These are phyloP conservation scores for Vigna reflexopilosa DNA, from an alignment of 306 rosid genomes.

Conservation along the genomic window DNA sequence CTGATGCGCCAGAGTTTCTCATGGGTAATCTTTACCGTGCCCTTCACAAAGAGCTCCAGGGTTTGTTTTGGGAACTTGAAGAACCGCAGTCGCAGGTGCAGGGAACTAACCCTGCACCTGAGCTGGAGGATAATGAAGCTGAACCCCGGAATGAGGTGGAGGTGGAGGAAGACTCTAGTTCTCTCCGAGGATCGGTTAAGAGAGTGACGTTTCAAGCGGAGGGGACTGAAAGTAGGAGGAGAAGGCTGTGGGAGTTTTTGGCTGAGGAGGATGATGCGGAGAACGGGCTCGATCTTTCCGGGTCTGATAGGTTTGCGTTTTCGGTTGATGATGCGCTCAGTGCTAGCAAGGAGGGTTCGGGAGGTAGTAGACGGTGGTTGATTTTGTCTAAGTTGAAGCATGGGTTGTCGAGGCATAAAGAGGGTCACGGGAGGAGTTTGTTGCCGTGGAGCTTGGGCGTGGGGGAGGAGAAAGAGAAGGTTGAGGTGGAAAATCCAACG, in stretches of 20 bases:
- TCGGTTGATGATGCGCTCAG: constrained; percentile 86
- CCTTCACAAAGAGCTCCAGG: constrained; percentile 76
- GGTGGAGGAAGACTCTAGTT: constrained; percentile 33
- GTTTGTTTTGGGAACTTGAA: constrained; percentile 83
- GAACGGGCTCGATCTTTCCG: constrained; percentile 86
- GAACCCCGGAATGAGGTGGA: background rate
- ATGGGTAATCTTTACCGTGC: constrained; percentile 92
- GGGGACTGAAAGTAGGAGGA: constrained; percentile 63
- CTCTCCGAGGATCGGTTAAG: constrained; percentile 51
- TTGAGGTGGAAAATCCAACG: constrained; percentile 58
- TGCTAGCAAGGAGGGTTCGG: constrained; percentile 73
- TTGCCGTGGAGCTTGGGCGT: constrained; percentile 70
- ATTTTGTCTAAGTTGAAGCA: constrained; percentile 75
- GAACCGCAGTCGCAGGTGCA: constrained; percentile 37
- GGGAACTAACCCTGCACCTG: constrained; percentile 42
- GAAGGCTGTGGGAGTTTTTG: constrained; percentile 74
- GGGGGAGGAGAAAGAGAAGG: constrained; percentile 64
- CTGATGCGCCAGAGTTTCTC: constrained; percentile 88
- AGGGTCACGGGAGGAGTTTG: constrained; percentile 61
- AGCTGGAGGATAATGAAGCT: background rate
- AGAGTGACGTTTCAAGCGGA: constrained; percentile 64
- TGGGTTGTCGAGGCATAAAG: constrained; percentile 79
- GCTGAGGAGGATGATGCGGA: constrained; percentile 78
- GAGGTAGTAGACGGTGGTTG: constrained; percentile 73
- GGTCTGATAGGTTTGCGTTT: constrained; percentile 88